Base-by-base conservation (phyloP, 2,329 filamentous ascomycete genomes). In the Xylariales sp. region DNA sequence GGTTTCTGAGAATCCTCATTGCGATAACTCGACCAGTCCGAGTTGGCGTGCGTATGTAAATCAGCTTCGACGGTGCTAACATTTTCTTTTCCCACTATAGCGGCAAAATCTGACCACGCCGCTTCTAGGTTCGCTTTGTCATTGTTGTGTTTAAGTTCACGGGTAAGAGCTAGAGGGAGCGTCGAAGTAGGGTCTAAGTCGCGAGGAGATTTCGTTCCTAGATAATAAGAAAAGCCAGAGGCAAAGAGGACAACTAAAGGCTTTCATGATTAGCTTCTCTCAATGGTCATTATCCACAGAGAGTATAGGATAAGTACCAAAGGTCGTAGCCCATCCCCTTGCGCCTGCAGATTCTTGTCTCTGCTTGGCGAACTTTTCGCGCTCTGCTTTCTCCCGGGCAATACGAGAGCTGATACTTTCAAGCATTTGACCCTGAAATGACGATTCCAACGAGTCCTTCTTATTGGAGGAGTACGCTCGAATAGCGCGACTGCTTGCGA, bases 31-130 rank as follows among this genome's bases (percentile, higher is more conserved):
- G 88, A 90, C 89, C 89, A 91, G 52, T 86, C 84, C 30, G 88
- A 90, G 36, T 84, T 84, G 43, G 88, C 80, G 77, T 91, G 90
- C 57, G 82, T 79, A 32, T 83, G 79, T 41, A 90, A 79, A 72
- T 90, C 87, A 23, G 81, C 78, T 39, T 85, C 81, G 7, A 84
- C 62, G 14, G 89, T 91, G 78, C 86, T 90, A 64, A 92, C 88
- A 72, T 91, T 84, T 14, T 90, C 87, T 76, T 85, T 83, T 71
- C 90, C 90, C 3, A 91, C 84, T 56, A 91, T 84, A 62, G 83
- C 84, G 63, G 85, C 85, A 68, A 92, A 90, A 79, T 92, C 89
- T n/a, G 87, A 81, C 90, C 90, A 91, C 3, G 89, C 88, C 32
- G 90, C 88, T 80, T 91, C 87, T 74, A 92, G 85, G 75, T 91